Conservation (phyloP, 768 basidiomycete species). For the Termitomyces sp. region DNA sequence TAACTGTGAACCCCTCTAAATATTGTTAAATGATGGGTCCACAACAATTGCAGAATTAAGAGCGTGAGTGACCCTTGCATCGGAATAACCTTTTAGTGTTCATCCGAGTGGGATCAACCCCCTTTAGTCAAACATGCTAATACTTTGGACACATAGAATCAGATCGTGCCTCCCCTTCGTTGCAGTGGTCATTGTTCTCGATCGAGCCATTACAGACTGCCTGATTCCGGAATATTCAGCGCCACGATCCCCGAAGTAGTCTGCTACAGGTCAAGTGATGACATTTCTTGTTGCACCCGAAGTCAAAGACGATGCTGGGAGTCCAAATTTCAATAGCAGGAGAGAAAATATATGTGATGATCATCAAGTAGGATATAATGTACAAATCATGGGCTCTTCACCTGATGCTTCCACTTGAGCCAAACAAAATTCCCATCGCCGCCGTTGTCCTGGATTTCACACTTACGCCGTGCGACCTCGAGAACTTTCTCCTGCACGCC, state of each 20-base stretch:
- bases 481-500: conserved; percentile 75
- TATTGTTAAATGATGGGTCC: conserved; percentile 4
- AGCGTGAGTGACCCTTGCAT: conserved; percentile 1
- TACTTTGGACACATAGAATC: conserved; percentile 5
- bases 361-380: not conserved
- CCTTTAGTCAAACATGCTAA: conserved; percentile 4
- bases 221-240: not conserved
- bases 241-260: conserved; percentile 6
- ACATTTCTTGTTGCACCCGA: not conserved
- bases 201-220: not conserved
- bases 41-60: not conserved
- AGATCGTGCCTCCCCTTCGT: conserved; percentile 2
- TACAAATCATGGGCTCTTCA: conserved; percentile 22
- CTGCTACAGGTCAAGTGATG: not conserved
- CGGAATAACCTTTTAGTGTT: not conserved
- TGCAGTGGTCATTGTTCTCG: not conserved
- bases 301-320: not conserved
- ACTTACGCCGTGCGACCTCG: conserved; percentile 72
- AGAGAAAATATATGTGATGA: not conserved
- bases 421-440: conserved; percentile 56
- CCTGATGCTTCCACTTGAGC: conserved; percentile 55
- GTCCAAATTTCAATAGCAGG: not conserved
- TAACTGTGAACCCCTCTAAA: not conserved
- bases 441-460: conserved; percentile 53
- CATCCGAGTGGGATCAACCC: conserved; percentile 4